Conservation (phyloP, 225 moss, liverwort and hornwort species). For the Anthoceros angustus region DNA sequence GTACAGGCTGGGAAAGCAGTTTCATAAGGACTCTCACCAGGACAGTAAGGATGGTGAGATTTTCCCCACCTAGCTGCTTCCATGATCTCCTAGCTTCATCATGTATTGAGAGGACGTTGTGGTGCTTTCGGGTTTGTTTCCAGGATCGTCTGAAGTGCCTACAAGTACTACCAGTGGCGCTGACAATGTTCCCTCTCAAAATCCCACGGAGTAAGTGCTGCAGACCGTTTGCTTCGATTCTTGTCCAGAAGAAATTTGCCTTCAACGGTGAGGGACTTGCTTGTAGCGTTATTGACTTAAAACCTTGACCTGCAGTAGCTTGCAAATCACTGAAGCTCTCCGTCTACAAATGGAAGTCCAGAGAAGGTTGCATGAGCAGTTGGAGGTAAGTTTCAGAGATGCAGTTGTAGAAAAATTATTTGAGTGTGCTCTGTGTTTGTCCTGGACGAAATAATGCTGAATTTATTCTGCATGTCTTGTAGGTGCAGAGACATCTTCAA, state of each 20-base stretch:
- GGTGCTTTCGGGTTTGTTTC: background rate
- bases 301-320: constrained; percentile 26
- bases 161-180: background rate
- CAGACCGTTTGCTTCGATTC: background rate
- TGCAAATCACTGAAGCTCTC: constrained; percentile 84
- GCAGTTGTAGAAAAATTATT: background rate
- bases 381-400: constrained; percentile 36
- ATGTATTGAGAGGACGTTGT: background rate
- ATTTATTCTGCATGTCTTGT: background rate
- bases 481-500: constrained; percentile 92
- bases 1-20: constrained; percentile 81
- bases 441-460: background rate
- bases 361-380: constrained; percentile 74
- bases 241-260: background rate
- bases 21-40: constrained; percentile 68
- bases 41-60: constrained; percentile 55
- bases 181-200: constrained; percentile 6
- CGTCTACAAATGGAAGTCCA: constrained; percentile 97
- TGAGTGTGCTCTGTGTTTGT: background rate
- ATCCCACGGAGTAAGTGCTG: background rate
- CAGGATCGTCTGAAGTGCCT: constrained; percentile 2
- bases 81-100: background rate
- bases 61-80: background rate
- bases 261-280: background rate
- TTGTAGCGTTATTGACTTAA: background rate